Evolutionary conservation across 345 rosid species (phyloP), one percentile per base, ranked within the genome.

Genomic region (Sapria himalayana): DNA sequence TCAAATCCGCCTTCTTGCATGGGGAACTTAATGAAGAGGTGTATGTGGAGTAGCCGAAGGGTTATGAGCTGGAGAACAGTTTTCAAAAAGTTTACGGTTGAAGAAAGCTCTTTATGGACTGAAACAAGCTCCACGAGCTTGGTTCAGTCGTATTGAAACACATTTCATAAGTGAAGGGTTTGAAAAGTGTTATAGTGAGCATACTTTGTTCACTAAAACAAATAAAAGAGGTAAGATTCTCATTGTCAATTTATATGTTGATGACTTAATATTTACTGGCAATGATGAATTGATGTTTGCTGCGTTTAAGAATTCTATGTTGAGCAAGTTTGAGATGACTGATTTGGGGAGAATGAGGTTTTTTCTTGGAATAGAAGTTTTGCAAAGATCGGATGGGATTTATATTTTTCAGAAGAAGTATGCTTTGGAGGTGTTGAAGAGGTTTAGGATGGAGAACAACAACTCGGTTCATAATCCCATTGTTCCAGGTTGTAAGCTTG

Each of bases 171-270:
- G n/a, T n/a, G n/a, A n/a, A 46, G 20, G 10, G 32, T 32, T 12
- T 46, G 35, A 15, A 46, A 33, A 22, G 6, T 33, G 12, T 21
- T 21, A 20, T 3, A 18, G 19, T 33, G 31, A 46, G 18, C 50
- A 32, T 13, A 46, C 40, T 0, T 9, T 46, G 32, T 46, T 46
- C 9, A 15, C 22, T 9, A 46, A 19, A 19, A 24, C 41, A 7
- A 20, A n/a, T 1, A 18, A 37, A 8, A 24, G 22, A 48, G 43
- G 44, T 33, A 15, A 36, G 27, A 48, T 48, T 14, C 12, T 48
- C 4, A 37, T 44, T 2, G 22, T 37, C 2, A 37, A 1, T 18
- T 25, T 48, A 4, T 36, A 48, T 37, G 52, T 37, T 22, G 52
- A 48, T 44, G 37, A 44, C 20, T 31, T 44, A 0, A 44, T 29